phyloP scores from a whole-genome alignment of 164 flowering plant genomes.

The Stephania yunnanensis region DNA sequence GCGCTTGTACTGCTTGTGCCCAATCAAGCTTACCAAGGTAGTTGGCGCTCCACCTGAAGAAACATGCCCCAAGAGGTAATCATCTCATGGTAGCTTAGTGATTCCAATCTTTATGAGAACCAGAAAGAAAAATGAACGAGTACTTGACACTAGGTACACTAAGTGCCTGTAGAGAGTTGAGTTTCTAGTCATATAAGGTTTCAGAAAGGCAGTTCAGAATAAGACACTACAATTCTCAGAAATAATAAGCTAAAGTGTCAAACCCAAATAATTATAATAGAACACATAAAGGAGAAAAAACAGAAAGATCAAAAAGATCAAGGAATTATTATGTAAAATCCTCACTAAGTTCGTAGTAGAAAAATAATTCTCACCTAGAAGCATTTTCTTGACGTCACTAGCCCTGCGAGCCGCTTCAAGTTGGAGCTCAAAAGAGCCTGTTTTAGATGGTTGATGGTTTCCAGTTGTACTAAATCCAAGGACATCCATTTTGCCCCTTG shows the following conservation, averaged over 20 bases:
- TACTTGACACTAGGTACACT: no score
- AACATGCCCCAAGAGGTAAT: neutral
- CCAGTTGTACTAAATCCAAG: conserved; percentile 21
- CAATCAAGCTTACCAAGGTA: conserved; percentile 83
- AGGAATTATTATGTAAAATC: no score
- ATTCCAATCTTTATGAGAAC: neutral
- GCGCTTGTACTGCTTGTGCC: conserved; percentile 76
- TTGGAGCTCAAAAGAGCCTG: conserved; percentile 71
- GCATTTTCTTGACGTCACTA: conserved; percentile 75
- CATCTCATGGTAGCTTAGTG: neutral
- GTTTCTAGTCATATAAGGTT: no score
- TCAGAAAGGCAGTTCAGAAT: no score
- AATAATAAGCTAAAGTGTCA: no score
- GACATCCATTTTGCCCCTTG: conserved; percentile 23
- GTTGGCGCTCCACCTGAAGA: conserved; percentile 81
- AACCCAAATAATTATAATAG: no score
- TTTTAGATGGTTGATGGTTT: conserved; percentile 27
- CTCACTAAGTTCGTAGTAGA: neutral
- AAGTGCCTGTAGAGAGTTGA: no score
- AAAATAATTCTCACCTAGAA: conserved; percentile 52
- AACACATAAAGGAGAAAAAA: no score
- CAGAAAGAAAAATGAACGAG: neutral
- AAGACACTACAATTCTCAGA: no score
- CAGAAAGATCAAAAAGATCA: no score
- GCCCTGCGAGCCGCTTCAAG: conserved; percentile 96